These are phyloP conservation scores for Polysphondylium violaceum DNA, from an alignment of 78 protist species.

Conservation along the genomic window DNA sequence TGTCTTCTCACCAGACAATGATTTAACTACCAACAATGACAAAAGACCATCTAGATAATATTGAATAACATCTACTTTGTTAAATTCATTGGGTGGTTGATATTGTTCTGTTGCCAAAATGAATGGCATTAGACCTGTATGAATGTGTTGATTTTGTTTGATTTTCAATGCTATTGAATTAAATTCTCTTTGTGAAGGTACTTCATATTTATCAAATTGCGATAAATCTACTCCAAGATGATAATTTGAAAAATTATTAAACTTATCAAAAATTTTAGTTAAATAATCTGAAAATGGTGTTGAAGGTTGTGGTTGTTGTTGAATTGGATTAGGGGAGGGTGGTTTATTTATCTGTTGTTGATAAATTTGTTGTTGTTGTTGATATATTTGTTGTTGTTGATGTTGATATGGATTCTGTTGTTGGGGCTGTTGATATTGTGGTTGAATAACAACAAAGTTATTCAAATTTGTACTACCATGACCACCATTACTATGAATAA, in stretches of 20 bases:
- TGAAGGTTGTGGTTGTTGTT: not conserved
- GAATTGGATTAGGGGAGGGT: not conserved
- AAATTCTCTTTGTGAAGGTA: constrained; percentile 13
- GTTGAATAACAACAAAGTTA: not conserved
- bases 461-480: too few relatives aligned
- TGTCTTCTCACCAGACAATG: not conserved
- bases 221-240: constrained; percentile 22
- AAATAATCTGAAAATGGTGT: not conserved
- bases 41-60: constrained; percentile 47
- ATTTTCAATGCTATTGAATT: not conserved
- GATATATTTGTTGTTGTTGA: not conserved
- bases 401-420: not conserved
- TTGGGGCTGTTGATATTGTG: constrained; percentile 17
- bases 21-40: constrained; percentile 6
- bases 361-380: not conserved
- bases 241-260: not conserved
- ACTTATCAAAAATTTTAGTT: constrained; percentile 7
- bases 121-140: constrained; percentile 33
- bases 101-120: not conserved
- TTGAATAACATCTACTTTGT: constrained; percentile 37
- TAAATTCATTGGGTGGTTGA: not conserved
- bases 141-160: constrained; percentile 12
- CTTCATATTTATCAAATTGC: not conserved
- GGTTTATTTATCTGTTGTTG: not conserved
- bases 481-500: too few relatives aligned